These are phyloP conservation scores for Striga asiatica DNA, from an alignment of 257 asterid genomes.

Conservation along the genomic window DNA sequence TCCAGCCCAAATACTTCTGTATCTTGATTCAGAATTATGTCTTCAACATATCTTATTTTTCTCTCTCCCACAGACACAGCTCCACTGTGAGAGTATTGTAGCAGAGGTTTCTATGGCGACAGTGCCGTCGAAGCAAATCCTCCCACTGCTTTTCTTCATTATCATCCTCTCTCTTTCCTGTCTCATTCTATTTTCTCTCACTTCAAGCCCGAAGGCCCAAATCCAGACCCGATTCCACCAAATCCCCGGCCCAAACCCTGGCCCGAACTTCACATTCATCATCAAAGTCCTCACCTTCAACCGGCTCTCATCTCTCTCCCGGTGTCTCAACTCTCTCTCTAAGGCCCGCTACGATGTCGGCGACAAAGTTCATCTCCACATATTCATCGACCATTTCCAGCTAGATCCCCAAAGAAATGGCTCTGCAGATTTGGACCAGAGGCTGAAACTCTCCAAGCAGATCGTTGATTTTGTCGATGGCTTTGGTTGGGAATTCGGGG, in stretches of 20 bases:
- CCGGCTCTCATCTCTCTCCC: slow-evolving; percentile 69
- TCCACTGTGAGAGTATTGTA: neutral
- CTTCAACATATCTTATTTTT: no score
- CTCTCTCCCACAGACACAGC: neutral
- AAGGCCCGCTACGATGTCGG: slow-evolving; percentile 53
- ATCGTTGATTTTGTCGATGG: slow-evolving; percentile 67
- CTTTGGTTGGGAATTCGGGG: slow-evolving; percentile 67
- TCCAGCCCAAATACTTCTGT: neutral
- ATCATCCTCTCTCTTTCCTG: slow-evolving; percentile 40
- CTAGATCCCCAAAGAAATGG: slow-evolving; percentile 26
- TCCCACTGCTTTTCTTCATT: slow-evolving; percentile 33
- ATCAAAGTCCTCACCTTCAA: slow-evolving; percentile 83
- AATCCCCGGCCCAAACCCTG: slow-evolving; percentile 13
- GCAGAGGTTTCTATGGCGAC: slow-evolving; percentile 11
- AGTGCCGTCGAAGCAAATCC: slow-evolving; percentile 23
- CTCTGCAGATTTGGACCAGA: slow-evolving; percentile 33
- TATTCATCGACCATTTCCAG: slow-evolving; percentile 61
- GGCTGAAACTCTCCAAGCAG: slow-evolving; percentile 37
- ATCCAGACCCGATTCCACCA: slow-evolving; percentile 24
- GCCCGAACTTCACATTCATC: slow-evolving; percentile 54
- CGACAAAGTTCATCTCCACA: slow-evolving; percentile 62
- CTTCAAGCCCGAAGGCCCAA: slow-evolving; percentile 21
- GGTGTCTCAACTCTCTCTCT: slow-evolving; percentile 75
- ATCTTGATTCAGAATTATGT: neutral
- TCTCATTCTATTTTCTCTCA: slow-evolving; percentile 27